A percentile compares a stretch with the other conserved stretches of the same genome.
Evolutionary conservation across 2,329 filamentous ascomycete genomes (phyloP).

Genomic region (Fusarium globosum): DNA sequence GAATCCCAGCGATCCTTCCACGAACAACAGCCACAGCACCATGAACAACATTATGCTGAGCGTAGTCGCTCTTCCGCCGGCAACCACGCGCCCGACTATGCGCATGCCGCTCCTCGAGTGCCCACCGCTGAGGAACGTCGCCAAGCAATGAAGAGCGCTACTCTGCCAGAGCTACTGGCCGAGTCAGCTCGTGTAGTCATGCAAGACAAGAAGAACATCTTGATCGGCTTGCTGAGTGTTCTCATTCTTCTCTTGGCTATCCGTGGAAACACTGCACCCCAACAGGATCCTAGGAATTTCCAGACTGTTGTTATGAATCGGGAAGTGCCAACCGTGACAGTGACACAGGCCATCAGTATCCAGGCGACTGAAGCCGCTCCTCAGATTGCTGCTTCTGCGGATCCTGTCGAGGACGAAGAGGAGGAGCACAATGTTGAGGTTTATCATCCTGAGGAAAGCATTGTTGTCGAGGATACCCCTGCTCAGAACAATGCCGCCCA

Average conservation of each 20-base stretch:
- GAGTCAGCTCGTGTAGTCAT: constrained; percentile 65
- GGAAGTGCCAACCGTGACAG: constrained; percentile 42
- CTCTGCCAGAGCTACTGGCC: constrained; percentile 64
- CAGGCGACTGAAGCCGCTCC: constrained; percentile 9
- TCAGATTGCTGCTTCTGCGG: constrained; percentile 20
- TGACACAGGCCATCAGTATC: constrained; percentile 33
- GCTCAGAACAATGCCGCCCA: not conserved
- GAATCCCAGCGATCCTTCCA: constrained; percentile 12
- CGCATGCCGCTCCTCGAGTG: constrained; percentile 17
- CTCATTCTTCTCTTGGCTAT: constrained; percentile 65
- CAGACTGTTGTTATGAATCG: constrained; percentile 45
- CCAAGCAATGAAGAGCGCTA: constrained; percentile 55
- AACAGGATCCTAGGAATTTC: constrained; percentile 42
- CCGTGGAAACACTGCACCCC: constrained; percentile 40
- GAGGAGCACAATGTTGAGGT: constrained; percentile 42
- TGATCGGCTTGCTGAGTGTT: constrained; percentile 65
- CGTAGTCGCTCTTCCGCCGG: constrained; percentile 41
- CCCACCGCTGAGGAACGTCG: constrained; percentile 42
- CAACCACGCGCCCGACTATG: constrained; percentile 23
- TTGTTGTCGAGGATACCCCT: constrained; percentile 8
- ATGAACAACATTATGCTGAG: constrained; percentile 45
- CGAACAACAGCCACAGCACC: constrained; percentile 15
- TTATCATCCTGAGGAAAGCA: constrained; percentile 29
- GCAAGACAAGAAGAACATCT: constrained; percentile 68
- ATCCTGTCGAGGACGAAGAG: constrained; percentile 8